phyloP scores from a whole-genome alignment of 371 early-diverging fungal species.

The Thermomucor indicae-seudaticae region DNA sequence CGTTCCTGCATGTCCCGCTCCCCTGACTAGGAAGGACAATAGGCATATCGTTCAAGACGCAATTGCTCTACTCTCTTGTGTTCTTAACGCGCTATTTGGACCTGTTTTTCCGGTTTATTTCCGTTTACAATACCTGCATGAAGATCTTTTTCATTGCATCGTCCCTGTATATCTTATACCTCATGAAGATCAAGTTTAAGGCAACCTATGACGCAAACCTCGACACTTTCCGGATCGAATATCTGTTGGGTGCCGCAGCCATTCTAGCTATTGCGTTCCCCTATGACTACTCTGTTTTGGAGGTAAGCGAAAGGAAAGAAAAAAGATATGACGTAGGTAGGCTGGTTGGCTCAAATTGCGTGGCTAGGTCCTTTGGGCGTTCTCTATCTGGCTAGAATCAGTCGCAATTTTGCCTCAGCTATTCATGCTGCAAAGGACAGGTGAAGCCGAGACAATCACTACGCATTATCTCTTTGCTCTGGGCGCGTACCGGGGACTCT shows the following conservation, averaged over 20 bases:
- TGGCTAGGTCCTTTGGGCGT: slow-evolving; percentile 87
- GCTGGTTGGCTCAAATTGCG: not conserved
- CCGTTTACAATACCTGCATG: slow-evolving; percentile 94
- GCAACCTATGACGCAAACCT: slow-evolving; percentile 89
- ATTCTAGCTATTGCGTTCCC: slow-evolving; percentile 72
- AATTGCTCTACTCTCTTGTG: slow-evolving; percentile 91
- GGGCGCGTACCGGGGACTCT: slow-evolving; percentile 95
- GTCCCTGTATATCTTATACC: slow-evolving; percentile 85
- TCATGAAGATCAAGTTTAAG: slow-evolving; percentile 85
- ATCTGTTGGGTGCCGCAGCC: slow-evolving; percentile 66
- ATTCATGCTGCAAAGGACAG: slow-evolving; percentile 92
- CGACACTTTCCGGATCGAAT: slow-evolving; percentile 92
- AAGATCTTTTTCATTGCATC: slow-evolving; percentile 92
- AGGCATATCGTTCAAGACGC: slow-evolving; percentile 98
- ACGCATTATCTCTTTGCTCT: slow-evolving; percentile 97
- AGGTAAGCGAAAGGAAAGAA: slow-evolving; percentile 37
- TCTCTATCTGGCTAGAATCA: slow-evolving; percentile 96
- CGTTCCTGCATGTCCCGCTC: not conserved
- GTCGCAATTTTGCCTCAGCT: slow-evolving; percentile 99
- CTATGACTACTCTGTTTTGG: slow-evolving; percentile 63
- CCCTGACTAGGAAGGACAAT: not conserved
- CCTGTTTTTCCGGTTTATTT: slow-evolving; percentile 69
- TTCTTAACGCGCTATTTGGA: slow-evolving; percentile 97
- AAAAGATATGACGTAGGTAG: not conserved
- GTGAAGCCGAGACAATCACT: slow-evolving; percentile 98